phyloP scores from a whole-genome alignment of 352 stramenopile species.

The Pythium coloratum region DNA sequence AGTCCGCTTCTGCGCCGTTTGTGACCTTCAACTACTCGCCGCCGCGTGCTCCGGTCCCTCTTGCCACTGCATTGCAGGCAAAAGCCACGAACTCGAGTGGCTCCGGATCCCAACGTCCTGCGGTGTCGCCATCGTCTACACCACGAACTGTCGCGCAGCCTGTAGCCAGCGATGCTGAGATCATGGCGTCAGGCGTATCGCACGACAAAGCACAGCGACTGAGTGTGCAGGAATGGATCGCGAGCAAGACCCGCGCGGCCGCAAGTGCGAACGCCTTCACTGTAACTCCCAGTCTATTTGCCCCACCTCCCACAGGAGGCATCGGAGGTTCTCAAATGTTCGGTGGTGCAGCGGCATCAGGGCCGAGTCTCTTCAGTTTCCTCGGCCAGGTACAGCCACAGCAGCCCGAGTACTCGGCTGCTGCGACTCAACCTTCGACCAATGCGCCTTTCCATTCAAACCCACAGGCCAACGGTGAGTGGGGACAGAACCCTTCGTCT shows the following conservation, averaged over 20 bases:
- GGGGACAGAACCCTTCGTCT: neutral
- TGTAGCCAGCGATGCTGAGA: constrained; percentile 47
- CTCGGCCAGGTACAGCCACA: neutral
- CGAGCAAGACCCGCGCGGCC: constrained; percentile 43
- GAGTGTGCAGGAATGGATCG: constrained; percentile 79
- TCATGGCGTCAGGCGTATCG: constrained; percentile 57
- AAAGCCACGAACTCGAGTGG: neutral
- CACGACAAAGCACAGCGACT: constrained; percentile 64
- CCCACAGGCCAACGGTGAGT: neutral
- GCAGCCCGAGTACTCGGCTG: neutral
- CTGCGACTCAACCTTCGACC: neutral
- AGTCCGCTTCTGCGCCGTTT: constrained; percentile 8
- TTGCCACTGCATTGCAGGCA: neutral
- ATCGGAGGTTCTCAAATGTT: neutral
- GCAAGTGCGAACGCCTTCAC: neutral
- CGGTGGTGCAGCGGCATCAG: neutral
- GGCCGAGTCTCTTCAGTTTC: neutral
- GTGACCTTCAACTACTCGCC: constrained; percentile 24
- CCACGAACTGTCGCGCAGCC: constrained; percentile 17
- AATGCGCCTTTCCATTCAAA: neutral
- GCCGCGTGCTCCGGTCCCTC: constrained; percentile 2
- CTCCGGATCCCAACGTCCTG: neutral
- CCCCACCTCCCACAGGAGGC: neutral
- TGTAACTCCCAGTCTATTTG: neutral
- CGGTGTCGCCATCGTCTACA: neutral